These are phyloP conservation scores for Gastroboletus turbinatus DNA, from an alignment of 1,284 basidiomycete species.

Conservation along the genomic window DNA sequence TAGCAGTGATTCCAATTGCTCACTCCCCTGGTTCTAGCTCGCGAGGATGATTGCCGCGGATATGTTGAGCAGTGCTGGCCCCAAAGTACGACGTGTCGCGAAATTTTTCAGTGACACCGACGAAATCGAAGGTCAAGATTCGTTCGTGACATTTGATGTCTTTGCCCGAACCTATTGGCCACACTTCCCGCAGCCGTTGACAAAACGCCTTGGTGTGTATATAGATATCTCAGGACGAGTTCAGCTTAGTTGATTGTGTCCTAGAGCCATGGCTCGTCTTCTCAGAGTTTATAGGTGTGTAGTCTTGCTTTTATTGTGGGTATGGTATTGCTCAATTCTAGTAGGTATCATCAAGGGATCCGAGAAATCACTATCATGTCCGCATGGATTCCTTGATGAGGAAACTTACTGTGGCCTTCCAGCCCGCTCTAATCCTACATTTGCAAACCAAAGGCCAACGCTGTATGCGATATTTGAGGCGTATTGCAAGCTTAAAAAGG, in stretches of 20 bases:
- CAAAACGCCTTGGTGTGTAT: conserved; percentile 53
- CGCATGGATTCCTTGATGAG: conserved; percentile 43
- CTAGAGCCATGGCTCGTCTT: conserved; percentile 64
- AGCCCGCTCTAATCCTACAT: conserved; percentile 52
- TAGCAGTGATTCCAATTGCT: neutral
- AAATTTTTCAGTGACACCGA: conserved; percentile 18
- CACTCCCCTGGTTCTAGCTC: conserved; percentile 5
- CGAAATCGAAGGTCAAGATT: conserved; percentile 20
- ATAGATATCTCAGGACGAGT: neutral
- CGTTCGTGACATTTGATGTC: conserved; percentile 46
- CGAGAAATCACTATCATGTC: conserved; percentile 43
- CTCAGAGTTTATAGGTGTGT: conserved; percentile 64
- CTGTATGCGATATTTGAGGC: conserved; percentile 58
- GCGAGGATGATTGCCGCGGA: conserved; percentile 24
- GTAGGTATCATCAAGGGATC: conserved; percentile 70
- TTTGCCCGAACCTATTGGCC: conserved; percentile 64
- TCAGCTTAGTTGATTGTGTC: neutral
- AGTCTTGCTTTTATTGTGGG: neutral
- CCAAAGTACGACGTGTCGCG: conserved; percentile 2
- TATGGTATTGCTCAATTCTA: neutral
- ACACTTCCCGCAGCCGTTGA: conserved; percentile 55
- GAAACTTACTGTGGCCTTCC: conserved; percentile 49
- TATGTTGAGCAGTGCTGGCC: conserved; percentile 15
- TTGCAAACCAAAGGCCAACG: conserved; percentile 45
- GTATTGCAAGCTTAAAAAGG: conserved; percentile 50